Percentiles rank a stretch among this genome's conserved stretches.
Conservation (phyloP, 2,329 filamentous ascomycete species). For the Cladosporium austrohemisphaericum region DNA sequence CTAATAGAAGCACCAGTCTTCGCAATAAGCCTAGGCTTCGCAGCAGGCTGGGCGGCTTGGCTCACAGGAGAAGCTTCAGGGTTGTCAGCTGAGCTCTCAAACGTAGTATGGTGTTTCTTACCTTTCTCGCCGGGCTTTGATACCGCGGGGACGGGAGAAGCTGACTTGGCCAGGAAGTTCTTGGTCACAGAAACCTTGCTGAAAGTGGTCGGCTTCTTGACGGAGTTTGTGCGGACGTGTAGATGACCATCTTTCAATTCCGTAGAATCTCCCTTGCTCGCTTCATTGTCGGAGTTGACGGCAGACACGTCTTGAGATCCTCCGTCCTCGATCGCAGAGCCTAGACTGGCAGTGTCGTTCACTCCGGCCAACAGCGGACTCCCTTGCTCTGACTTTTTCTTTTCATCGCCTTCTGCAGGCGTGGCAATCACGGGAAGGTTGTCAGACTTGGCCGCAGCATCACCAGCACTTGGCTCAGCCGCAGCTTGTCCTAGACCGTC, state of each 20-base stretch:
- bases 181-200: conserved; percentile 84
- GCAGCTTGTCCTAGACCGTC: conserved; percentile 19
- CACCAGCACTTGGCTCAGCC: conserved; percentile 33
- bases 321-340: conserved; percentile 52
- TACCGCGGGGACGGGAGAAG: conserved; percentile 45
- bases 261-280: conserved; percentile 54
- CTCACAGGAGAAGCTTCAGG: conserved; percentile 36
- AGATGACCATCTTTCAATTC: conserved; percentile 54
- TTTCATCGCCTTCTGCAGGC: conserved; percentile 10
- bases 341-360: conserved; percentile 23
- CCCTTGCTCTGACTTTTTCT: conserved; percentile 7
- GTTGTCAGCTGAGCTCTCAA: conserved; percentile 18
- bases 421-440: conserved; percentile 9
- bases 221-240: conserved; percentile 55
- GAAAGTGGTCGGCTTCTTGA: conserved; percentile 74
- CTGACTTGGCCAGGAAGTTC: conserved; percentile 74
- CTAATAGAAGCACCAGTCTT: conserved; percentile 61
- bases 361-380: conserved; percentile 7
- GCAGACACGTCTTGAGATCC: conserved; percentile 60
- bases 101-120: conserved; percentile 14
- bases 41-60: conserved; percentile 41
- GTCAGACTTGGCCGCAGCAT: conserved; percentile 21
- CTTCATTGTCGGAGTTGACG: conserved; percentile 73
- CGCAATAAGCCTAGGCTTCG: conserved; percentile 68
- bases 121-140: conserved; percentile 21